Percentiles rank a stretch among this genome's conserved stretches.
These are phyloP conservation scores for Patellaria atrata DNA, from an alignment of 495 filamentous ascomycete species.

Conservation along the genomic window DNA sequence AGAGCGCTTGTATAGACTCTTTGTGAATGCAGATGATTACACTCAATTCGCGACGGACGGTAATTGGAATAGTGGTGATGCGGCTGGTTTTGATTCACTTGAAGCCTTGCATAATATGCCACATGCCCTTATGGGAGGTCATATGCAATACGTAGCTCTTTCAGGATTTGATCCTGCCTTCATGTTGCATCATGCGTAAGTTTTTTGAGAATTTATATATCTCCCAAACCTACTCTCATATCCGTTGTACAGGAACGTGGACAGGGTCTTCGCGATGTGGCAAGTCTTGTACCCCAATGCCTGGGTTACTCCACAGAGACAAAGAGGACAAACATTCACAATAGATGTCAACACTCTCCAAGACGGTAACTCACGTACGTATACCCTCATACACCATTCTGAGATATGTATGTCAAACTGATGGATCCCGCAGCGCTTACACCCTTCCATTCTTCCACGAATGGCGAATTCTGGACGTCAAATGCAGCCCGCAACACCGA, in stretches of 20 bases:
- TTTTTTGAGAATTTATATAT: not conserved
- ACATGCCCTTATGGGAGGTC: conserved; percentile 43
- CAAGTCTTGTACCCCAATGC: conserved; percentile 48
- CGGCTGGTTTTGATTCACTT: conserved; percentile 34
- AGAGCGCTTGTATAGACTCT: conserved; percentile 44
- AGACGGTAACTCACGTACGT: conserved; percentile 25
- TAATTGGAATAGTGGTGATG: conserved; percentile 15
- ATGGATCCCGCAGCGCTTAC: conserved; percentile 21
- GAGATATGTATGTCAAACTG: not conserved
- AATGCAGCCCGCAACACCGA: conserved; percentile 16
- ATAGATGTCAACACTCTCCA: conserved; percentile 27
- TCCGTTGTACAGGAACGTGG: conserved; percentile 39
- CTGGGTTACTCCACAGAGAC: conserved; percentile 36
- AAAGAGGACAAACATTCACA: conserved; percentile 38
- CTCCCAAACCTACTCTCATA: conserved; percentile 8
- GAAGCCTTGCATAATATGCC: conserved; percentile 53
- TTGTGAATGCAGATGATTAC: conserved; percentile 44
- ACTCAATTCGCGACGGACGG: conserved; percentile 36
- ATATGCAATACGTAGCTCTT: conserved; percentile 50
- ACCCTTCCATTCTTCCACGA: conserved; percentile 29
- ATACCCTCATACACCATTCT: not conserved
- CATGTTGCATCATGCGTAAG: conserved; percentile 45
- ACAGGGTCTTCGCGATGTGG: conserved; percentile 59
- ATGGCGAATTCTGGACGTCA: conserved; percentile 30
- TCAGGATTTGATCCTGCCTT: conserved; percentile 65